Base-by-base conservation (phyloP, 805 yeast genomes). In the Wickerhamiella siamensis region DNA sequence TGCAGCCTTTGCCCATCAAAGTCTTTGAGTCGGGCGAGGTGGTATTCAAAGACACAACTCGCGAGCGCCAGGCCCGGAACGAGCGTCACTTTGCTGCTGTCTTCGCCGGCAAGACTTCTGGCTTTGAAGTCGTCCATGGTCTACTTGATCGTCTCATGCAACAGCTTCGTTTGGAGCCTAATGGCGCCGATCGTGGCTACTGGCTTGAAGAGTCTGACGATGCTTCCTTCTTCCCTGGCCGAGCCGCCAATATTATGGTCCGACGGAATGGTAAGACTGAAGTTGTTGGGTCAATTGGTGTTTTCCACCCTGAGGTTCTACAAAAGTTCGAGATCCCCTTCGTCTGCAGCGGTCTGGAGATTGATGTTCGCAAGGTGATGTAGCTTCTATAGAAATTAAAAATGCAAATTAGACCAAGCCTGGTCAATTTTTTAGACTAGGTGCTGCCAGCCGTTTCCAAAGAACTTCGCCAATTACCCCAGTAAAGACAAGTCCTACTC, bases 21-120 rank as follows among this genome's bases (percentile, higher is more conserved):
- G 95, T 93, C 45, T 91, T 91, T 52, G 99, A 91, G 69, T 69
- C 83, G 51, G 96, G 95, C 54, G 99, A 91, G 63, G 79, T 91
- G 47, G 95, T 84, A 17, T 75, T 81, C 66, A 86, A 88, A 65
- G 78, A 86, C 58, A 72, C 70, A 32, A 60, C 71, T 19, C 65
- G 79, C 43, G 99, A 91, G 69, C 78, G 95, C 65, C 82, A 80
- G 52, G 93, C 97, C 5, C 74, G 66, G 62, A 91, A 91, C 64
- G 84, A 83, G 69, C 81, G 97, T 63, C 80, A 83, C 59, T 91
- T 95, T 87, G 79, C 82, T 55, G 97, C 97, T 26, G 72, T 88
- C 35, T 83, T 75, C 52, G 95, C 88, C 19, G 97, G 97, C 56
- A 88, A 87, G 64, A 77, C 87, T 15, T 83, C 96, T 15, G 95